phyloP scores from a whole-genome alignment of 2,329 filamentous ascomycete genomes.

The Fusarium oxysporum region DNA sequence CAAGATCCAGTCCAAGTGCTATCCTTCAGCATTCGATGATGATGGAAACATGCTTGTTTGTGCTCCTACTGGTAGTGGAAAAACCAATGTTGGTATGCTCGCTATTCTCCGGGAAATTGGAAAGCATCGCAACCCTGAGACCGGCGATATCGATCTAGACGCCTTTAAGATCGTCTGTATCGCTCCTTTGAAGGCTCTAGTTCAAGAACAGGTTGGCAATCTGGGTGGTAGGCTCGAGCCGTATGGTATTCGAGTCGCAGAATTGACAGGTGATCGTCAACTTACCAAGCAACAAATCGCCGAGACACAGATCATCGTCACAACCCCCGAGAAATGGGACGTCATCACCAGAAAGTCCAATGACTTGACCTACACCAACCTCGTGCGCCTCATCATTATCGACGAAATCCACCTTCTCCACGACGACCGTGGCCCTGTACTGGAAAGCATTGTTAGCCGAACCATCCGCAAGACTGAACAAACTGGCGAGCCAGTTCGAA shows the following conservation, averaged over 20 bases:
- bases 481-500: slow-evolving; percentile 90
- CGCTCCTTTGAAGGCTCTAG: slow-evolving; percentile 92
- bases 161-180: slow-evolving; percentile 99
- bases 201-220: slow-evolving; percentile 98
- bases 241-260: slow-evolving; percentile 93
- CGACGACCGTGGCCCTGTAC: slow-evolving; percentile 94
- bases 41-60: slow-evolving; percentile 99
- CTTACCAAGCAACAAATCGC: slow-evolving; percentile 98
- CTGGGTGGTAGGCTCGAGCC: slow-evolving; percentile 91
- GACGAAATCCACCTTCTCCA: slow-evolving; percentile 98
- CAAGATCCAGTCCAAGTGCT: slow-evolving; percentile 95
- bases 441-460: slow-evolving; percentile 96
- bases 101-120: slow-evolving; percentile 96
- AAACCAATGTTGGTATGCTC: slow-evolving; percentile 98
- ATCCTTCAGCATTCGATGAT: slow-evolving; percentile 87
- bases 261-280: slow-evolving; percentile 96
- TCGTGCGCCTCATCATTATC: slow-evolving; percentile 96
- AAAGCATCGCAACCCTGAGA: slow-evolving; percentile 88
- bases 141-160: slow-evolving; percentile 94
- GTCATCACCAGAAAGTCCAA: slow-evolving; percentile 98
- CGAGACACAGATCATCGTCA: slow-evolving; percentile 98
- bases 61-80: slow-evolving; percentile 95
- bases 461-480: slow-evolving; percentile 95
- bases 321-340: slow-evolving; percentile 98
- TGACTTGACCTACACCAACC: slow-evolving; percentile 94